Evolutionary conservation across 768 basidiomycete genomes (phyloP), one percentile per base, ranked within the genome.

Genomic region (Lactarius akahatsu): DNA sequence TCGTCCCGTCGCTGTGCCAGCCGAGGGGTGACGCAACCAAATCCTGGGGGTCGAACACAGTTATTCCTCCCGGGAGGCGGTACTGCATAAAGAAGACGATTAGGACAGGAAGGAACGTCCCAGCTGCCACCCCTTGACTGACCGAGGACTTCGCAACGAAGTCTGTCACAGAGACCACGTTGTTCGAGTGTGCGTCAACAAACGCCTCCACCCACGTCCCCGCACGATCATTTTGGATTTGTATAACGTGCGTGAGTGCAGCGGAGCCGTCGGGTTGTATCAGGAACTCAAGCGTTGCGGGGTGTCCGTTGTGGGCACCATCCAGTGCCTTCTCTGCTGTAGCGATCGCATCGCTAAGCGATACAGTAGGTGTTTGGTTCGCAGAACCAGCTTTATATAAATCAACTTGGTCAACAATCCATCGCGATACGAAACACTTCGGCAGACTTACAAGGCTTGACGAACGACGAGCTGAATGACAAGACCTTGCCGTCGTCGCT

Each of bases 121-220:
- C 47, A 23, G 23, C n/a, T 13, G 13, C 55, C 10, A 9, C 32
- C 18, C 8, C 30, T 8, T 20, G n/a, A 74, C 78, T 64, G 65
- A 82, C 80, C 10, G 81, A 75, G 18, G 80, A 79, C 41, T 80
- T 73, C 10, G 79, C 71, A 34, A 81, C 83, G 74, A 84, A 86
- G 71, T 87, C 83, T 43, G 81, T 81, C 26, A 84, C 77, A 20
- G 80, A 77, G 30, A 84, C 72, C 38, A 87, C 70, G 26, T 83
- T 80, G n/a, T 82, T 82, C 20, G 80, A 76, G 68, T 82, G 81
- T 5, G 83, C 85, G 68, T 87, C 85, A 54, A 87, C 80, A 65
- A 69, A 79, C 38, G 38, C 38, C 15, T 40, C 38, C 4, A 40
- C 81, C 82, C 83, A 87, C 9, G 80, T 77, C 56, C 82, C 76